Evolutionary conservation across 1,284 basidiomycete genomes (phyloP).

Genomic region (Golubevia sp.): DNA sequence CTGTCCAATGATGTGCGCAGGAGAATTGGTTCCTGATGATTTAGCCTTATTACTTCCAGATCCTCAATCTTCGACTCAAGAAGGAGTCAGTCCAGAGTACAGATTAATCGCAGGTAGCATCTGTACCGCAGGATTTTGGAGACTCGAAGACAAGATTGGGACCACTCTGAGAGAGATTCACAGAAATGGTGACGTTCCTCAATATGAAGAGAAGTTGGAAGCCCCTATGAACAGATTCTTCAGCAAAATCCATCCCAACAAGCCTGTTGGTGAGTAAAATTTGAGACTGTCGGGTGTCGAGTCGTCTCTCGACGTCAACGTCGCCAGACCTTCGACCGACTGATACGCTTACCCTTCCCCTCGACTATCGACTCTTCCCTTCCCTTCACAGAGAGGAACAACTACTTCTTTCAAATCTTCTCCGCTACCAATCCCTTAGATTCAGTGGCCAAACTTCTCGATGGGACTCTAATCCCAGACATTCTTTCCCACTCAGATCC

Average conservation of each 20-base stretch:
- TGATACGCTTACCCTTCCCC: no score
- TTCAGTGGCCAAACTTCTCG: slow-evolving; percentile 1
- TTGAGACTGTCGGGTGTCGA: no score
- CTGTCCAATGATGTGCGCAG: slow-evolving; percentile 18
- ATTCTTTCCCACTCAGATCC: slow-evolving; percentile 2
- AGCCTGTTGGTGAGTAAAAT: slow-evolving; percentile 66
- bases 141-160: slow-evolving; percentile 76
- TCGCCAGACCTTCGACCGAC: no score
- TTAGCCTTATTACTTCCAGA: slow-evolving; percentile 70
- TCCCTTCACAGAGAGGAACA: slow-evolving; percentile 66
- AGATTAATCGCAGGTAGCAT: slow-evolving; percentile 76
- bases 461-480: slow-evolving; percentile 10
- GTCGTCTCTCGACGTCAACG: no score
- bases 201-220: slow-evolving; percentile 72
- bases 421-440: background rate
- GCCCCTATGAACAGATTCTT: slow-evolving; percentile 72
- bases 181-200: slow-evolving; percentile 71
- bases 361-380: no score
- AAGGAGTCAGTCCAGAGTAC: background rate
- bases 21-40: slow-evolving; percentile 70
- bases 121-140: slow-evolving; percentile 75
- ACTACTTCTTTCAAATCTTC: slow-evolving; percentile 64
- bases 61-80: background rate
- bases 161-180: slow-evolving; percentile 76
- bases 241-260: slow-evolving; percentile 69